Conservation (phyloP, 2,329 filamentous ascomycete genomes). For the Aureobasidium subglaciale region DNA sequence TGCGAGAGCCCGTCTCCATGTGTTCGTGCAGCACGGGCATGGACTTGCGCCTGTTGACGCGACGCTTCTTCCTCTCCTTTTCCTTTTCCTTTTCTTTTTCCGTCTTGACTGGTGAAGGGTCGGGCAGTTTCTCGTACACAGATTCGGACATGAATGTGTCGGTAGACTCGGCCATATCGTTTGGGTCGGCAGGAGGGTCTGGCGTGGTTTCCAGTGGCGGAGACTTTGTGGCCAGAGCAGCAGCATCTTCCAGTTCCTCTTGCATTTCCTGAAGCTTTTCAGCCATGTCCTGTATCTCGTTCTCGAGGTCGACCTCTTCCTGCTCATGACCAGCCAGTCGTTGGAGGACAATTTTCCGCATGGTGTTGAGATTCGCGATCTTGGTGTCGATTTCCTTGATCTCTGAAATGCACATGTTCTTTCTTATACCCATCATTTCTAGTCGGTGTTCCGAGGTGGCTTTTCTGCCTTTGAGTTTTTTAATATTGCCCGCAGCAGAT, state of each 20-base stretch:
- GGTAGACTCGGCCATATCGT: conserved; percentile 38
- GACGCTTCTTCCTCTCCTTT: conserved; percentile 41
- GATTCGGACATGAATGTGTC: conserved; percentile 92
- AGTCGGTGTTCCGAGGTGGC: conserved; percentile 73
- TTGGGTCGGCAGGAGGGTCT: conserved; percentile 23
- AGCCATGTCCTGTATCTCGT: conserved; percentile 62
- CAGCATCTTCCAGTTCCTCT: conserved; percentile 49
- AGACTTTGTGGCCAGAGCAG: conserved; percentile 37
- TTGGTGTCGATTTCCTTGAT: conserved; percentile 97
- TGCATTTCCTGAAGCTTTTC: conserved; percentile 57
- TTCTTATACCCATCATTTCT: conserved; percentile 84
- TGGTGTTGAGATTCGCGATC: conserved; percentile 83
- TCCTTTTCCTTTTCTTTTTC: conserved; percentile 39
- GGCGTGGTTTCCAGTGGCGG: conserved; percentile 18
- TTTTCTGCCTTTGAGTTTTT: conserved; percentile 72
- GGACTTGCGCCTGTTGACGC: conserved; percentile 62
- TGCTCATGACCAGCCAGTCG: conserved; percentile 79
- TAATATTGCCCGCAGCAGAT: conserved; percentile 56
- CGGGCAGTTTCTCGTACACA: conserved; percentile 86
- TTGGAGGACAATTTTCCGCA: conserved; percentile 87
- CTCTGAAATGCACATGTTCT: conserved; percentile 96
- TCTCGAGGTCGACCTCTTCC: conserved; percentile 83
- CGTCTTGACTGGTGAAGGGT: conserved; percentile 45
- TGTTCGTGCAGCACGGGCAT: conserved; percentile 96
- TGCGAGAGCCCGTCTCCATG: conserved; percentile 79